Percentiles rank a stretch among this genome's conserved stretches.
Evolutionary conservation across 2,329 filamentous ascomycete species (phyloP).

Genomic region (Raffaelea albimanens): DNA sequence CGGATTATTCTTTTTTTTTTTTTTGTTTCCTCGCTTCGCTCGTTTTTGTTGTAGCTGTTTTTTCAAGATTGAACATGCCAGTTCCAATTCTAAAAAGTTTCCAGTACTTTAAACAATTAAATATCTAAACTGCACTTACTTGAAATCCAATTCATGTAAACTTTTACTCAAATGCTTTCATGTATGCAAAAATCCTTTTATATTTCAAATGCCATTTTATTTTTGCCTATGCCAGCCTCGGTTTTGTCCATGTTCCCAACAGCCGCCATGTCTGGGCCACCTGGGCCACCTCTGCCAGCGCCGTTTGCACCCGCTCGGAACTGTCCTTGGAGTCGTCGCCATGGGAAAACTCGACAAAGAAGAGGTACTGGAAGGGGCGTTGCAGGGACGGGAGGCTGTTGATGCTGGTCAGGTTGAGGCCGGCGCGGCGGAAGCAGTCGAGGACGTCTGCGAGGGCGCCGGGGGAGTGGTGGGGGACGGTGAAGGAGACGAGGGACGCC

Average conservation of each 20-base stretch:
- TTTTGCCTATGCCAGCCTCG: not conserved
- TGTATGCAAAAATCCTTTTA: too few species aligned
- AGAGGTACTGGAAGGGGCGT: constrained; percentile 80
- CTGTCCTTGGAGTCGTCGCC: constrained; percentile 22
- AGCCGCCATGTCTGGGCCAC: constrained; percentile 57
- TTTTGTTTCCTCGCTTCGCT: not conserved
- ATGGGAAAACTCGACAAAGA: constrained; percentile 84
- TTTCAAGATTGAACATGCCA: not conserved
- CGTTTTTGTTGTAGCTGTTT: not conserved
- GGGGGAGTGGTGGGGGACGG: constrained; percentile 63
- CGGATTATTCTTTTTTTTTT: not conserved
- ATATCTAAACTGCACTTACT: too few species aligned
- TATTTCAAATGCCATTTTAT: too few species aligned
- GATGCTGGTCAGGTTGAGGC: constrained; percentile 82
- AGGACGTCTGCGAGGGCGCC: constrained; percentile 79
- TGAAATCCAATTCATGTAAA: too few species aligned
- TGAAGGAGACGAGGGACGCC: constrained; percentile 73
- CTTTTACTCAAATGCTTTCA: too few species aligned
- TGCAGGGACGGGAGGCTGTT: constrained; percentile 72
- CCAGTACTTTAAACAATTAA: too few species aligned
- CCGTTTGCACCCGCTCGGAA: constrained; percentile 48
- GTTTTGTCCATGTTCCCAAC: constrained; percentile 57
- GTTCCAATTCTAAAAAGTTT: too few species aligned
- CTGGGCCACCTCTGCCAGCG: constrained; percentile 46
- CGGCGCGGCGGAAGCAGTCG: constrained; percentile 62